Evolutionary conservation across 2,329 filamentous ascomycete genomes (phyloP).

Genomic region (Macroventuria anomochaeta): DNA sequence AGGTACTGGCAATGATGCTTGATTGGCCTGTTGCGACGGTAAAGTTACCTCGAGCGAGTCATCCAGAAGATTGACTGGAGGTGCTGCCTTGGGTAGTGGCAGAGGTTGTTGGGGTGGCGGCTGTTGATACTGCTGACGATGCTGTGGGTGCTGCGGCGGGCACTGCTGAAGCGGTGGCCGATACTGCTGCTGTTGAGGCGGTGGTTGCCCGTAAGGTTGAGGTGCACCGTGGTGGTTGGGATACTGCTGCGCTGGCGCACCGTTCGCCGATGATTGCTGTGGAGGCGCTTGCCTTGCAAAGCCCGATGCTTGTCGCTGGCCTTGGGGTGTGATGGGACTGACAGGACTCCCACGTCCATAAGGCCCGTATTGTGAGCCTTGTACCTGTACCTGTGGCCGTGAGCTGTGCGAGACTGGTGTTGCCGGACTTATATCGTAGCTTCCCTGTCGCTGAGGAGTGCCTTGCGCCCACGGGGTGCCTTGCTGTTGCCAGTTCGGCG

Average conservation of each 20-base stretch:
- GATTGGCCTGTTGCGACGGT: slow-evolving; percentile 55
- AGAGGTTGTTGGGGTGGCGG: slow-evolving; percentile 23
- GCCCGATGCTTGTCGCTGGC: slow-evolving; percentile 28
- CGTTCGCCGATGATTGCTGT: slow-evolving; percentile 20
- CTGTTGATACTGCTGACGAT: slow-evolving; percentile 29
- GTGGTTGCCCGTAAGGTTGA: slow-evolving; percentile 22
- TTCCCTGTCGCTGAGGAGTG: slow-evolving; percentile 28
- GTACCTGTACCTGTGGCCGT: slow-evolving; percentile 39
- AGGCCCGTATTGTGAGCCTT: slow-evolving; percentile 26
- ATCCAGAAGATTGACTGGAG: slow-evolving; percentile 63
- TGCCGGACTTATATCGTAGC: slow-evolving; percentile 36
- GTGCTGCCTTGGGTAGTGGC: slow-evolving; percentile 36
- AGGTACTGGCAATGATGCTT: slow-evolving; percentile 68
- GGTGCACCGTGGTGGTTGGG: neutral
- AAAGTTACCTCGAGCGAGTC: slow-evolving; percentile 67
- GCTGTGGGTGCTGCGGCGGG: slow-evolving; percentile 22
- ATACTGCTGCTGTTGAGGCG: slow-evolving; percentile 19
- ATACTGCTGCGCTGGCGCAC: slow-evolving; percentile 26
- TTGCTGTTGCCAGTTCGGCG: slow-evolving; percentile 24
- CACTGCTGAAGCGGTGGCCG: slow-evolving; percentile 25
- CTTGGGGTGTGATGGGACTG: slow-evolving; percentile 45
- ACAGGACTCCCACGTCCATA: slow-evolving; percentile 45
- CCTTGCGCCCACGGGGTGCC: slow-evolving; percentile 20
- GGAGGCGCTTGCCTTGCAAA: slow-evolving; percentile 31
- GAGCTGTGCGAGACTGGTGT: slow-evolving; percentile 35